Evolutionary conservation across 495 filamentous ascomycete genomes (phyloP).

Genomic region (Penicillium arizonense): DNA sequence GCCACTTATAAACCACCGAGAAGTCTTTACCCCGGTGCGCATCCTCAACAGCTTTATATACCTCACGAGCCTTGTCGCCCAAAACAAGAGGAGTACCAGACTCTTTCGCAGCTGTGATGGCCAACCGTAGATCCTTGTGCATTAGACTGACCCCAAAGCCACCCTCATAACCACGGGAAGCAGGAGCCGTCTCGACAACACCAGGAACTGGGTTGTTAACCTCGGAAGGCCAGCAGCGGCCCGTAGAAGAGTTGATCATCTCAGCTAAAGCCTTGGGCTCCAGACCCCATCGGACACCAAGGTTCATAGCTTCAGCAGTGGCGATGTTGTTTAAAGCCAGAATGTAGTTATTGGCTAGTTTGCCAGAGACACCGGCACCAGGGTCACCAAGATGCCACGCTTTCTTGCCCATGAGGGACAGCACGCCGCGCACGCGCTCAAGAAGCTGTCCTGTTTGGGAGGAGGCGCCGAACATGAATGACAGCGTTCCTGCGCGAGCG

Average conservation of each 20-base stretch:
- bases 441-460: conserved; percentile 48
- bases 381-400: conserved; percentile 79
- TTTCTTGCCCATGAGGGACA: conserved; percentile 78
- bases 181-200: conserved; percentile 71
- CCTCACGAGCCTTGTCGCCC: conserved; percentile 59
- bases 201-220: conserved; percentile 90
- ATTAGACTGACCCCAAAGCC: conserved; percentile 84
- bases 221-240: conserved; percentile 88
- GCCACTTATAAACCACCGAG: conserved; percentile 78
- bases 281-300: conserved; percentile 81
- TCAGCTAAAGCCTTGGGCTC: conserved; percentile 74
- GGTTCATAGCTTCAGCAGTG: conserved; percentile 89
- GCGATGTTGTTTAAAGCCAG: conserved; percentile 91
- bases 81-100: conserved; percentile 65
- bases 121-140: conserved; percentile 77
- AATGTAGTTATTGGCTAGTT: conserved; percentile 92
- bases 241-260: conserved; percentile 83
- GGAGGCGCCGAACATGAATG: conserved; percentile 83
- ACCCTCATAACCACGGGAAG: conserved; percentile 70
- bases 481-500: conserved; percentile 69
- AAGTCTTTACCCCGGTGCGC: conserved; percentile 75
- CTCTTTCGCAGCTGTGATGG: conserved; percentile 69
- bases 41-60: conserved; percentile 64
- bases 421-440: conserved; percentile 56
- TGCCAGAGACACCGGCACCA: conserved; percentile 77